Evolutionary conservation across 345 rosid genomes (phyloP).

Genomic region (Geranium rotundifolium): DNA sequence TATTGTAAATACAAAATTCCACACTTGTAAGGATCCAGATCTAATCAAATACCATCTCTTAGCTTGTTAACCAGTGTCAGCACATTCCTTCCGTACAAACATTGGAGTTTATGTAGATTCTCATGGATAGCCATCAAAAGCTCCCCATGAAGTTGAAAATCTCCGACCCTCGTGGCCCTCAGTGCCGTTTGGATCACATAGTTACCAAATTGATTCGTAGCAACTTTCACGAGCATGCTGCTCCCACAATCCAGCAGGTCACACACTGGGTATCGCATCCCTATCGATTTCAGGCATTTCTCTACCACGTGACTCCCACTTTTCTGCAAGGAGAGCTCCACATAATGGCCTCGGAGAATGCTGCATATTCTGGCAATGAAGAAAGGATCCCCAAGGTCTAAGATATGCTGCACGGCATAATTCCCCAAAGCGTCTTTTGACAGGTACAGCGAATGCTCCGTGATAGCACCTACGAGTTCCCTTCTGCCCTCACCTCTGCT

Average conservation of each 20-base stretch:
- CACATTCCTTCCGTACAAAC: slow-evolving; percentile 15
- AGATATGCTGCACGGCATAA: slow-evolving; percentile 19
- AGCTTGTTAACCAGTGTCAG: slow-evolving; percentile 4
- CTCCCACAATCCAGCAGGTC: slow-evolving; percentile 8
- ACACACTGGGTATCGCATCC: neutral
- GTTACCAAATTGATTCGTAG: slow-evolving; percentile 15
- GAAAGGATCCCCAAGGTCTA: slow-evolving; percentile 7
- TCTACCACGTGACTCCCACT: slow-evolving; percentile 24
- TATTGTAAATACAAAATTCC: neutral
- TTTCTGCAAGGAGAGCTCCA: slow-evolving; percentile 13
- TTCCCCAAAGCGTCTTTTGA: slow-evolving; percentile 16
- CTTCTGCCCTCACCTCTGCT: slow-evolving; percentile 10
- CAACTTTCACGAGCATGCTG: slow-evolving; percentile 8
- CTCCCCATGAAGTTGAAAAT: neutral
- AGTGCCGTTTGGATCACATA: slow-evolving; percentile 26
- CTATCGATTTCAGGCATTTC: slow-evolving; percentile 8
- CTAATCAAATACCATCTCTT: neutral
- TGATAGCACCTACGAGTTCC: slow-evolving; percentile 4
- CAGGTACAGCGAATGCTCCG: slow-evolving; percentile 6
- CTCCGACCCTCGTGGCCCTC: slow-evolving; percentile 4
- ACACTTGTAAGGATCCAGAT: neutral
- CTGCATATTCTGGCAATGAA: slow-evolving; percentile 3
- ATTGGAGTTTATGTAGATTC: neutral
- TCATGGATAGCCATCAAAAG: slow-evolving; percentile 7
- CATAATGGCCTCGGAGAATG: slow-evolving; percentile 7